Percentiles rank a stretch among this genome's conserved stretches.
phyloP scores from a whole-genome alignment of 345 rosid genomes.

The Citrus inodora region DNA sequence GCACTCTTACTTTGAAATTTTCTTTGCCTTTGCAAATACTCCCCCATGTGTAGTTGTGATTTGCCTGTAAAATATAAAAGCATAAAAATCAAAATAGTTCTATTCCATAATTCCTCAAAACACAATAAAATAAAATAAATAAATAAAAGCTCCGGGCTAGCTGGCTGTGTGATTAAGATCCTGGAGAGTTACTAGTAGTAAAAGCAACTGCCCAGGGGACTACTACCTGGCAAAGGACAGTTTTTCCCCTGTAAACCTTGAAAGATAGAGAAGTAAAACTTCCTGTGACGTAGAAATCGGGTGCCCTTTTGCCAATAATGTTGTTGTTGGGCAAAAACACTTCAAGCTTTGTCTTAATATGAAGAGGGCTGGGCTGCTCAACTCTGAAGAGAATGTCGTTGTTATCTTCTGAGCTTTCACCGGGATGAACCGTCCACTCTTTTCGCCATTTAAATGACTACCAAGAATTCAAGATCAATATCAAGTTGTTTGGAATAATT shows the following conservation, averaged over 20 bases:
- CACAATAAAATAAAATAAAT: too few relatives aligned
- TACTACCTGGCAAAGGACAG: conserved; percentile 64
- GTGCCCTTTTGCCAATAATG: conserved; percentile 7
- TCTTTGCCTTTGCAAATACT: conserved; percentile 69
- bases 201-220: not conserved
- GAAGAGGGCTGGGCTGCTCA: conserved; percentile 47
- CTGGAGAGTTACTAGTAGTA: not conserved
- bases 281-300: conserved; percentile 54
- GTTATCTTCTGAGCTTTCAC: conserved; percentile 40
- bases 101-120: not conserved
- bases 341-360: conserved; percentile 51
- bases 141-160: too few relatives aligned
- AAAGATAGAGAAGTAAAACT: conserved; percentile 53
- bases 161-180: not conserved
- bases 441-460: conserved; percentile 45
- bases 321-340: conserved; percentile 40
- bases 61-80: conserved; percentile 27
- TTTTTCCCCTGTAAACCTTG: conserved; percentile 45
- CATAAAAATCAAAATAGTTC: too few relatives aligned
- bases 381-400: conserved; percentile 38
- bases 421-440: conserved; percentile 57
- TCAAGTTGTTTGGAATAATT: too few relatives aligned
- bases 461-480: not conserved
- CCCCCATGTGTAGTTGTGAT: conserved; percentile 53
- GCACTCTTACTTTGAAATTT: conserved; percentile 47